These are phyloP conservation scores for Geranium incanum DNA, from an alignment of 441 rosid species.

Conservation along the genomic window DNA sequence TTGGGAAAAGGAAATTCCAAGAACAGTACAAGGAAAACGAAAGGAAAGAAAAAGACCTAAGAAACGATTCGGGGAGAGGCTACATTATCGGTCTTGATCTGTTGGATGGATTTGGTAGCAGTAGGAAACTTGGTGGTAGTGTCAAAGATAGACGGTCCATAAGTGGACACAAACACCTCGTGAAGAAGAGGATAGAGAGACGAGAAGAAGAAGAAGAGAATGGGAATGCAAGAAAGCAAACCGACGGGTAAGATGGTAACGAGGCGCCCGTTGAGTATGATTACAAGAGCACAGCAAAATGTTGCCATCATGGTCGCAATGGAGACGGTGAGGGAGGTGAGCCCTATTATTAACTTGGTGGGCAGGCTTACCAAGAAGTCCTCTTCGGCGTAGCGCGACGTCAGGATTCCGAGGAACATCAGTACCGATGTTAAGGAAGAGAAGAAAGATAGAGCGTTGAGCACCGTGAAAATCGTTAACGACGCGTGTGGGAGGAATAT, in stretches of 20 bases:
- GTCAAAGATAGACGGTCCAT: neutral
- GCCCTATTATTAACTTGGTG: neutral
- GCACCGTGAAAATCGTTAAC: neutral
- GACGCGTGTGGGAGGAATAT: neutral
- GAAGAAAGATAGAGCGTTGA: neutral
- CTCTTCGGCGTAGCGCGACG: neutral
- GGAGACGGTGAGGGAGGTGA: neutral
- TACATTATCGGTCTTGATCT: too few relatives aligned
- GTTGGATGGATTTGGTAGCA: too few relatives aligned
- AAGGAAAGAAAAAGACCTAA: too few relatives aligned
- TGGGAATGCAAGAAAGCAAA: neutral
- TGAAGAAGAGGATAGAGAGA: neutral
- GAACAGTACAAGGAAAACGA: too few relatives aligned
- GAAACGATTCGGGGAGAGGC: too few relatives aligned
- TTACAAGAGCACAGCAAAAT: neutral
- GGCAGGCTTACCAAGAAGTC: neutral
- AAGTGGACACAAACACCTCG: neutral
- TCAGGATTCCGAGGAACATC: neutral
- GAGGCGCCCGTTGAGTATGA: neutral
- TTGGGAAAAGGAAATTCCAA: too few relatives aligned
- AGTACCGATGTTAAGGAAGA: neutral
- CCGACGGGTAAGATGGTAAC: neutral
- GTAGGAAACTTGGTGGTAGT: neutral
- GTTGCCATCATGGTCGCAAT: neutral
- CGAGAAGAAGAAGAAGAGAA: neutral